Conservation (phyloP, 768 basidiomycete genomes). For the Suillus weaverae region DNA sequence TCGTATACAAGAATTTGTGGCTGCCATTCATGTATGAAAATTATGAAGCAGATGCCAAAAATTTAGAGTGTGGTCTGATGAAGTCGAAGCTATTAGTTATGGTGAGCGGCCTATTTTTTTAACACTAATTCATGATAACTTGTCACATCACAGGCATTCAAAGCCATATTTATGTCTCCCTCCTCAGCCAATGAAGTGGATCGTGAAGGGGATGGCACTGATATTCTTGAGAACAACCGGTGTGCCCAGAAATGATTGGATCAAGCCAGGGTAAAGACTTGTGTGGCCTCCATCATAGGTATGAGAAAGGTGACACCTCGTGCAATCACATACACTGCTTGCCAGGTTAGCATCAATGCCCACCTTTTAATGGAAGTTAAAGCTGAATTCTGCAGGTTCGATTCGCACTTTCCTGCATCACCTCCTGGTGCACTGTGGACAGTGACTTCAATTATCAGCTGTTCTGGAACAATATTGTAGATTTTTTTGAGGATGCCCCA, state of each 20-base stretch:
- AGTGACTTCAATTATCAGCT: constrained; percentile 12
- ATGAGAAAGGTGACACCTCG: constrained; percentile 18
- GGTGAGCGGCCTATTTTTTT: neutral
- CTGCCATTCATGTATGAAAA: neutral
- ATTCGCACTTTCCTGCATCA: constrained; percentile 14
- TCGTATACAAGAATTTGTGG: no score
- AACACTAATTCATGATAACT: neutral
- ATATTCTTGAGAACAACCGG: neutral
- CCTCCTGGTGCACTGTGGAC: constrained; percentile 10
- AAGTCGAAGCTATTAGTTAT: neutral
- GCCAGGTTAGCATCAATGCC: constrained; percentile 17
- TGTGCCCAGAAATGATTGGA: constrained; percentile 3
- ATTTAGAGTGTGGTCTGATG: neutral
- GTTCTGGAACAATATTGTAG: constrained; percentile 17
- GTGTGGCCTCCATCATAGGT: constrained; percentile 6
- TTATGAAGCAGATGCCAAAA: neutral
- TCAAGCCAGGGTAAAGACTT: neutral
- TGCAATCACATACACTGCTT: constrained; percentile 23
- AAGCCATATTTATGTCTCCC: constrained; percentile 20
- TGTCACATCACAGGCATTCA: constrained; percentile 10
- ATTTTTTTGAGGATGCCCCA: constrained; percentile 16
- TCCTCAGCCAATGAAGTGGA: constrained; percentile 9
- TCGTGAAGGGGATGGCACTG: neutral
- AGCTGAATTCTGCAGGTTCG: constrained; percentile 8
- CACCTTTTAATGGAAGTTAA: neutral